Conservation (phyloP, 306 rosid species). For the Ceratonia siliqua region DNA sequence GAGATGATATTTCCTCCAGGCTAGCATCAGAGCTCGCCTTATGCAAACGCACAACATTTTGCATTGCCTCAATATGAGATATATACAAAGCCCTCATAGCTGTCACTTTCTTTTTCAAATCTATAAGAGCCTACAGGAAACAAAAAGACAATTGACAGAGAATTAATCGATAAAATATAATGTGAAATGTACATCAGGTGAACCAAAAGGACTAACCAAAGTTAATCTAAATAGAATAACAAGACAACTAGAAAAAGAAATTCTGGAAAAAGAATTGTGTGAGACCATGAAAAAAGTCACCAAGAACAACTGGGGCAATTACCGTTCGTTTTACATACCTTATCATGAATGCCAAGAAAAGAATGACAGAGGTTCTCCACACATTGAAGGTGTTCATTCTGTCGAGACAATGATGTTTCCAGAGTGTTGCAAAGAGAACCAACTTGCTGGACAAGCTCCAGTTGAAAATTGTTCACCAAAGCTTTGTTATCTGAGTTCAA, state of each 20-base stretch:
- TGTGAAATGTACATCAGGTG: constrained; percentile 33
- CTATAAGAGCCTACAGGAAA: constrained; percentile 54
- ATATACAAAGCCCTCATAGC: constrained; percentile 58
- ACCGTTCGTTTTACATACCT: constrained; percentile 36
- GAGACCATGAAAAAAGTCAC: neutral
- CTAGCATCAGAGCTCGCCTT: constrained; percentile 68
- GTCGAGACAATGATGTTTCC: constrained; percentile 43
- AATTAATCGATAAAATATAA: neutral
- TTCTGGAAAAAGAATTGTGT: neutral
- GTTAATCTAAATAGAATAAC: neutral
- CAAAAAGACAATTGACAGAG: neutral
- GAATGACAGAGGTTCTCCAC: constrained; percentile 54
- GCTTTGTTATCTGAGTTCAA: constrained; percentile 53
- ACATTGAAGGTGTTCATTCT: constrained; percentile 58
- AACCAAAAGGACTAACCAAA: neutral
- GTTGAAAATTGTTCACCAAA: constrained; percentile 56
- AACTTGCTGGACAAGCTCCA: constrained; percentile 50
- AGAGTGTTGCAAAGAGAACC: constrained; percentile 54
- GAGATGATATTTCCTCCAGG: constrained; percentile 66
- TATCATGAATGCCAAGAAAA: constrained; percentile 48
- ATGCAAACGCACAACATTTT: constrained; percentile 89
- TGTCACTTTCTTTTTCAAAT: constrained; percentile 63
- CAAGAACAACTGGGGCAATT: neutral
- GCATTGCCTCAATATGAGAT: constrained; percentile 74
- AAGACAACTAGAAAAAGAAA: neutral